Evolutionary conservation across 1,284 basidiomycete genomes (phyloP).

Genomic region (Phellopilus nigrolimitatus): DNA sequence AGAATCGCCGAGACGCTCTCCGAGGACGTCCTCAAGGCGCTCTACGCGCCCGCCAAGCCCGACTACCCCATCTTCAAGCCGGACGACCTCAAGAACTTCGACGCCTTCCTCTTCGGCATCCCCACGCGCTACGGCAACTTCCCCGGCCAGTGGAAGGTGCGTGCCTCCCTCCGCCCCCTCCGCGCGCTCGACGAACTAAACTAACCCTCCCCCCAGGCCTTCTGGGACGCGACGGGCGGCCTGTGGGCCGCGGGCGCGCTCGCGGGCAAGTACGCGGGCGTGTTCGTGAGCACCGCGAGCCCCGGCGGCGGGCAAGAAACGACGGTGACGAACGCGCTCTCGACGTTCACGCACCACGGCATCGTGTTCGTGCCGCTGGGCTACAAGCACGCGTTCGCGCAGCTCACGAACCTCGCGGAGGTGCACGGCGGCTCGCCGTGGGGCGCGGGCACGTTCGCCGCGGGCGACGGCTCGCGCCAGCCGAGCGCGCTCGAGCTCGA

Average conservation of each 20-base stretch:
- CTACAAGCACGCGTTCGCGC: conserved; percentile 54
- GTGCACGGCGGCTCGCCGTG: conserved; percentile 74
- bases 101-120: conserved; percentile 69
- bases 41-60: conserved; percentile 72
- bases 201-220: conserved; percentile 42
- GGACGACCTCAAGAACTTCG: conserved; percentile 58
- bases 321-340: conserved; percentile 61
- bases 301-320: conserved; percentile 73
- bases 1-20: conserved; percentile 83
- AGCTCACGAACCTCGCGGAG: conserved; percentile 55
- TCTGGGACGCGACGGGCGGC: conserved; percentile 78
- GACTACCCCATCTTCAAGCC: conserved; percentile 73
- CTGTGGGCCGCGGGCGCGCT: conserved; percentile 74
- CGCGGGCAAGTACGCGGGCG: conserved; percentile 74
- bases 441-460: conserved; percentile 71
- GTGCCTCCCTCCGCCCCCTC: conserved; percentile 13
- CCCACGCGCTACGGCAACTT: conserved; percentile 76
- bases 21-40: conserved; percentile 67
- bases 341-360: conserved; percentile 79
- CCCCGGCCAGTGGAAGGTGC: conserved; percentile 66
- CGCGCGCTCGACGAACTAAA: not conserved
- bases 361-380: conserved; percentile 78
- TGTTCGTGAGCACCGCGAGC: conserved; percentile 64
- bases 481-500: conserved; percentile 60
- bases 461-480: conserved; percentile 55